Conservation (phyloP, 306 rosid genomes). For the Castanopsis chinensis region DNA sequence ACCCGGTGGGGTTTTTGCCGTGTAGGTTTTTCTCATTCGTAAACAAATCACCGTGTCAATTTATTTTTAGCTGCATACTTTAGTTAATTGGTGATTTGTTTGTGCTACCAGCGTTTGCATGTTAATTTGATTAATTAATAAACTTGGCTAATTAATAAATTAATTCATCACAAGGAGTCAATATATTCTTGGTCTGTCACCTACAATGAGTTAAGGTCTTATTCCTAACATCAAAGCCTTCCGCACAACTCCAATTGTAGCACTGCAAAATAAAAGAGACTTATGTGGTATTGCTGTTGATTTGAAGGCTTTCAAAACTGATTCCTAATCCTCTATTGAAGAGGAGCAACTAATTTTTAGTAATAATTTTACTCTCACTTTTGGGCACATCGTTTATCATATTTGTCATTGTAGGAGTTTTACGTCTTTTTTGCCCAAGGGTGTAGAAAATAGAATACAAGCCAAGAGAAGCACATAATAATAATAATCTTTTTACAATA, state of each 20-base stretch:
- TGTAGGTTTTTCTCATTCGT: no score
- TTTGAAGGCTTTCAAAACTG: not conserved
- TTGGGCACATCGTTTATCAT: not conserved
- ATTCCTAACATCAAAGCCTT: not conserved
- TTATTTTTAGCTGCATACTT: no score
- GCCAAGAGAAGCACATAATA: not conserved
- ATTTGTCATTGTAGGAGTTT: not conserved
- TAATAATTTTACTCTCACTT: not conserved
- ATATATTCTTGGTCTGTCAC: no score
- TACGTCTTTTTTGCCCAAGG: not conserved
- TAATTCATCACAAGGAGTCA: no score
- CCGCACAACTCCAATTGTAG: not conserved
- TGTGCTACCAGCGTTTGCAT: no score
- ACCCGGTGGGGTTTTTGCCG: no score
- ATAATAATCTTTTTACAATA: not conserved
- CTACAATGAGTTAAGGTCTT: slow-evolving; percentile 4
- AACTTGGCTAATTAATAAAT: no score
- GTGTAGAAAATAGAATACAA: not conserved
- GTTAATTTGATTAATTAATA: no score
- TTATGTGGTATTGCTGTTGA: not conserved
- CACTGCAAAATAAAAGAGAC: not conserved
- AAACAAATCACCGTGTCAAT: no score
- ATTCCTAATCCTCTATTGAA: not conserved
- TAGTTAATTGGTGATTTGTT: no score
- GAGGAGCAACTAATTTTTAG: not conserved